phyloP scores from a whole-genome alignment of 257 asterid species.

The Solanum piurae region DNA sequence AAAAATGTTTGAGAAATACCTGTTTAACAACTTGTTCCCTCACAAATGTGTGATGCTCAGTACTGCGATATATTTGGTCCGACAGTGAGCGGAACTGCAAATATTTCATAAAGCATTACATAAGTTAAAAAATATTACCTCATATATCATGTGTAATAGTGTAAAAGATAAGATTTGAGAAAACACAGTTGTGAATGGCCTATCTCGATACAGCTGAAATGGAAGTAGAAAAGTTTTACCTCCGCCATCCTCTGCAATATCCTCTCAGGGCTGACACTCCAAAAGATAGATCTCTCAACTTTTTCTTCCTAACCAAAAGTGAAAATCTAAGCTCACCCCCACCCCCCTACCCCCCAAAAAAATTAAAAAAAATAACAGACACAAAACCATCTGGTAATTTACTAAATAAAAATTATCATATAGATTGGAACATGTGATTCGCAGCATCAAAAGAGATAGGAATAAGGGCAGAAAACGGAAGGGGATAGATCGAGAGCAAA shows the following conservation, averaged over 20 bases:
- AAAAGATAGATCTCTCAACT: background rate
- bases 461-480: background rate
- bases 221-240: background rate
- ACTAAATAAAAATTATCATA: background rate
- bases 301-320: too few relatives aligned
- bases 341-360: background rate
- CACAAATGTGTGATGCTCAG: constrained; percentile 74
- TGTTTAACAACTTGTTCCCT: constrained; percentile 61
- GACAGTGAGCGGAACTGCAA: constrained; percentile 30
- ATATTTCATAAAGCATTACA: background rate
- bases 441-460: background rate
- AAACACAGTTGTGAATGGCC: background rate
- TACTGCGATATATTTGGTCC: constrained; percentile 79
- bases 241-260: background rate
- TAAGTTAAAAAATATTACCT: background rate
- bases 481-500: background rate
- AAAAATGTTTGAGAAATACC: constrained; percentile 18
- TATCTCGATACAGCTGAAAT: background rate
- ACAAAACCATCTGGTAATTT: background rate
- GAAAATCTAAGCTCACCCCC: background rate
- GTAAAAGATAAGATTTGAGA: background rate
- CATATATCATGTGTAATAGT: background rate
- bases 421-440: background rate
- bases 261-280: background rate
- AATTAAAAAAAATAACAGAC: background rate